Evolutionary conservation across 2,329 filamentous ascomycete genomes (phyloP).

Genomic region (Rutstroemia sp.): DNA sequence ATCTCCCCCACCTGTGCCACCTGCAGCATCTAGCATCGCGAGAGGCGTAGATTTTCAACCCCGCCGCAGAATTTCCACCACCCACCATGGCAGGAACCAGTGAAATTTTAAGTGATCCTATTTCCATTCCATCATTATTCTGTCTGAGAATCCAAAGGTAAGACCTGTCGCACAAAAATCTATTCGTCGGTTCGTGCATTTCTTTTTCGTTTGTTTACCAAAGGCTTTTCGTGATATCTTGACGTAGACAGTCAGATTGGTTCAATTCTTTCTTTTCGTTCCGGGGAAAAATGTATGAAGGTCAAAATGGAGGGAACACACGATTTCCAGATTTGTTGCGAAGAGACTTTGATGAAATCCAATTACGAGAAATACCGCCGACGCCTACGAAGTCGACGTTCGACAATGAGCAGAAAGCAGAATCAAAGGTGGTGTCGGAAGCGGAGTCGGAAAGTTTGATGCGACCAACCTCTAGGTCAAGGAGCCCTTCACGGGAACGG

Average conservation of each 20-base stretch:
- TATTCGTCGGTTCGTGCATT: not conserved
- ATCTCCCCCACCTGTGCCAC: not conserved
- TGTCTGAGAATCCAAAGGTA: not conserved
- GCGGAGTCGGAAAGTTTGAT: not conserved
- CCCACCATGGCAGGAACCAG: not conserved
- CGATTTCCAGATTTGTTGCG: not conserved
- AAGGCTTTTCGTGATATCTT: not conserved
- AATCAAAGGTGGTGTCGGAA: not conserved
- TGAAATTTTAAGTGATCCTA: not conserved
- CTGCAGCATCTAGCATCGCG: not conserved
- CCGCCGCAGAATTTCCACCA: not conserved
- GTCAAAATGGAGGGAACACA: not conserved
- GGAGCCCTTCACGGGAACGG: not conserved
- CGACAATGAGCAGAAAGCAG: not conserved
- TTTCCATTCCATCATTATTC: not conserved
- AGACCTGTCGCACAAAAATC: not conserved
- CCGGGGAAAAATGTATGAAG: not conserved
- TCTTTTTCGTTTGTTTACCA: not conserved
- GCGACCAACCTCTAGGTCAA: not conserved
- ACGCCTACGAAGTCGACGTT: slow-evolving; percentile 2
- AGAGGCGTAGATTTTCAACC: not conserved
- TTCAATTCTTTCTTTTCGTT: not conserved
- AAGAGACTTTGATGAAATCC: slow-evolving; percentile 1
- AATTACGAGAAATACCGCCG: slow-evolving; percentile 4
- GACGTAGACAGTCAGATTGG: slow-evolving; percentile 1